phyloP scores from a whole-genome alignment of 1,139 yeast genomes.

The Yamadazyma triangularis region DNA sequence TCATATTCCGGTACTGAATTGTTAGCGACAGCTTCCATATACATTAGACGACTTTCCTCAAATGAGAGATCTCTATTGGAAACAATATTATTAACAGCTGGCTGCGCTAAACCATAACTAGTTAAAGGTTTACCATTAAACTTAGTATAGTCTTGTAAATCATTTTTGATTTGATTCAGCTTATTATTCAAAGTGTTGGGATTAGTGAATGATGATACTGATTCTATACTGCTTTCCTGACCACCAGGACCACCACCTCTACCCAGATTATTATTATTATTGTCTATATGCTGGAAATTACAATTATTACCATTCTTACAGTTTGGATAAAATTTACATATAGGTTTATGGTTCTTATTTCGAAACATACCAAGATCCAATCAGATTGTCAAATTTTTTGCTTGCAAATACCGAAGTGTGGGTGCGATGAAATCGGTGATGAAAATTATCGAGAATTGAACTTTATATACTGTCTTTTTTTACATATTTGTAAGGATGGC shows the following conservation, averaged over 20 bases:
- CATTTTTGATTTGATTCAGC: conserved; percentile 10
- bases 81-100: conserved; percentile 34
- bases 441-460: background rate
- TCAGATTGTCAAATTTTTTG: background rate
- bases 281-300: conserved; percentile 11
- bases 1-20: conserved; percentile 37
- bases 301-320: conserved; percentile 14
- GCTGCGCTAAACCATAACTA: conserved; percentile 22
- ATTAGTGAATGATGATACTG: conserved; percentile 9
- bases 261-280: too few relatives aligned
- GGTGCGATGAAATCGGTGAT: too few relatives aligned
- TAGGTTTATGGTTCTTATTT: conserved; percentile 1
- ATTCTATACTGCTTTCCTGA: conserved; percentile 4
- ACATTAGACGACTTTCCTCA: conserved; percentile 52
- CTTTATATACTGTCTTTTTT: too few relatives aligned
- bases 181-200: conserved; percentile 9
- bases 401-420: background rate
- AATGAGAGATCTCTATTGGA: conserved; percentile 51
- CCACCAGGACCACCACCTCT: too few relatives aligned
- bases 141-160: conserved; percentile 8
- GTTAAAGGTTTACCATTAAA: conserved; percentile 17
- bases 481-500: conserved; percentile 36
- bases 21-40: conserved; percentile 35
- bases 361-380: background rate
- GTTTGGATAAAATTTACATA: conserved; percentile 14